These are phyloP conservation scores for Talaromyces funiculosus DNA, from an alignment of 2,329 filamentous ascomycete genomes.

Conservation along the genomic window DNA sequence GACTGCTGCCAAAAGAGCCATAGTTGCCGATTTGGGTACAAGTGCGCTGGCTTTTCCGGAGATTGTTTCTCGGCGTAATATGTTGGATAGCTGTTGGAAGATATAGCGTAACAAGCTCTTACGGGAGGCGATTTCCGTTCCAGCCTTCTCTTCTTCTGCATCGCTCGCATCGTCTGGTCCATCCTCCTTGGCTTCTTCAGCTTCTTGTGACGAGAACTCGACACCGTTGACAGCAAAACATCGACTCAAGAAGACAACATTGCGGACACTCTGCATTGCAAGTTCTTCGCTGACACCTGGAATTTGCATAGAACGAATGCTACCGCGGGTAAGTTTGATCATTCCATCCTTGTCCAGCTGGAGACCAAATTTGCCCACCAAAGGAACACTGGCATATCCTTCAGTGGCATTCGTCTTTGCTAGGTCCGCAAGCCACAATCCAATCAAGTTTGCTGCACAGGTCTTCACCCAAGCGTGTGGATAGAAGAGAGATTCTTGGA, in stretches of 20 bases:
- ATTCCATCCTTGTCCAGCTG: conserved; percentile 61
- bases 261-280: conserved; percentile 72
- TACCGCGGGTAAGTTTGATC: conserved; percentile 51
- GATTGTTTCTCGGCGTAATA: conserved; percentile 69
- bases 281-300: conserved; percentile 64
- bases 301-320: conserved; percentile 56
- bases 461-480: conserved; percentile 70
- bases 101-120: conserved; percentile 64
- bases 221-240: conserved; percentile 55
- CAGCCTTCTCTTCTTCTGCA: conserved; percentile 31
- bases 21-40: conserved; percentile 67
- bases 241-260: conserved; percentile 74
- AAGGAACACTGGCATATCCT: conserved; percentile 52
- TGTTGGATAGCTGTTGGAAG: conserved; percentile 69
- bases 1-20: conserved; percentile 68
- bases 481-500: conserved; percentile 66
- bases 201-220: conserved; percentile 39
- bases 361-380: conserved; percentile 67
- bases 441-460: conserved; percentile 66
- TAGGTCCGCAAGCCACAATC: conserved; percentile 74
- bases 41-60: conserved; percentile 58
- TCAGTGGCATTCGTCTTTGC: conserved; percentile 55
- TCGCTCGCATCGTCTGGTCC: conserved; percentile 33
- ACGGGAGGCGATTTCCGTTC: conserved; percentile 22
- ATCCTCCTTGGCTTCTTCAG: conserved; percentile 11